Evolutionary conservation across 768 basidiomycete genomes (phyloP).

Genomic region (Coprinopsis sp.): DNA sequence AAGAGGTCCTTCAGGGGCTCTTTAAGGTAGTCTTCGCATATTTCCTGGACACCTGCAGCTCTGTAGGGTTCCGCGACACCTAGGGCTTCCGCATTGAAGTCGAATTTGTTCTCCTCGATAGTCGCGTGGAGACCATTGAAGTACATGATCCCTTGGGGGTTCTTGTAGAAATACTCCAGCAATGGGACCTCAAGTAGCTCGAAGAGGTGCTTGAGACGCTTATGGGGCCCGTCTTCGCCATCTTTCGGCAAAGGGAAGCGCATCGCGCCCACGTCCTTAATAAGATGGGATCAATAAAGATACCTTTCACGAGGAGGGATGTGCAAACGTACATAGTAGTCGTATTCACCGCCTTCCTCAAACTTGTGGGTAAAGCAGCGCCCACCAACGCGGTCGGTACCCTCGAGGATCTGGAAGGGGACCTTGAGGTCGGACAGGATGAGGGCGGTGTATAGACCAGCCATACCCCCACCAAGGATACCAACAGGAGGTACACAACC

Average conservation of each 20-base stretch:
- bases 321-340: slow-evolving; percentile 31
- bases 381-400: slow-evolving; percentile 35
- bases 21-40: slow-evolving; percentile 16
- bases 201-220: slow-evolving; percentile 5
- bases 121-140: slow-evolving; percentile 9
- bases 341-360: slow-evolving; percentile 19
- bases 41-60: slow-evolving; percentile 9
- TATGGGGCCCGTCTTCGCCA: slow-evolving; percentile 1
- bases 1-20: too few relatives aligned
- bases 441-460: slow-evolving; percentile 26
- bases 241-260: slow-evolving; percentile 26
- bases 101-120: background rate
- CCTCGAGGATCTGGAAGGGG: slow-evolving; percentile 43
- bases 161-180: background rate
- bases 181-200: slow-evolving; percentile 2
- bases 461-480: slow-evolving; percentile 4
- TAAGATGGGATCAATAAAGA: background rate
- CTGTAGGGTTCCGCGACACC: slow-evolving; percentile 4
- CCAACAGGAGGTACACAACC: background rate
- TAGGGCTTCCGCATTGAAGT: background rate
- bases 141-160: background rate
- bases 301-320: background rate
- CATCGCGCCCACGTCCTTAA: slow-evolving; percentile 39
- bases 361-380: slow-evolving; percentile 42
- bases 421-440: slow-evolving; percentile 40